phyloP scores from a whole-genome alignment of 192 early-diverging fungal species.

The Linnemannia schmuckeri region DNA sequence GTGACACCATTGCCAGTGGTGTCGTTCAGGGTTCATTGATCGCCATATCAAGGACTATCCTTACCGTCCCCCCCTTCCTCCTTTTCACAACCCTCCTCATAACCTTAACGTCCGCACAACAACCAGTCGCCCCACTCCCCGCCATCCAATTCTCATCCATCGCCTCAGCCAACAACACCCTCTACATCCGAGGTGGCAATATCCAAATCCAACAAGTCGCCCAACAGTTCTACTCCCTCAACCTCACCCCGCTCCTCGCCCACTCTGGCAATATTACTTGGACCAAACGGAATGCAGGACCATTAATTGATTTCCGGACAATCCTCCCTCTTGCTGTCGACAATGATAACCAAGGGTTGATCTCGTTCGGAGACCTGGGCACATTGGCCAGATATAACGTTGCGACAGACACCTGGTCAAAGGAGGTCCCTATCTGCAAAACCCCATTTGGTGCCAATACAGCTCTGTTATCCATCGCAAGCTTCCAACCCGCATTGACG shows the following conservation, averaged over 20 bases:
- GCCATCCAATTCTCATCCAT: not conserved
- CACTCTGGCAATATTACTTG: not conserved
- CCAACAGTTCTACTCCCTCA: not conserved
- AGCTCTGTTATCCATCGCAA: no score
- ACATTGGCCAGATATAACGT: no score
- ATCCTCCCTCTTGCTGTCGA: no score
- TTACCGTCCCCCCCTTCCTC: not conserved
- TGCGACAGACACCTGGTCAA: no score
- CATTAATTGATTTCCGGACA: no score
- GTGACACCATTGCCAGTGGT: no score
- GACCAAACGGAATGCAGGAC: not conserved
- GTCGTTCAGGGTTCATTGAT: no score
- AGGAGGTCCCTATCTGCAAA: no score
- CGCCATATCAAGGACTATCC: not conserved
- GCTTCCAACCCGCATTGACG: no score
- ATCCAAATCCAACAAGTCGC: not conserved
- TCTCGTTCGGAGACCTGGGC: no score
- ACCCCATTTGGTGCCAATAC: no score
- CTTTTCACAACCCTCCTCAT: not conserved
- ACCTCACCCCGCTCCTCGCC: not conserved
- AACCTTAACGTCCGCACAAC: not conserved
- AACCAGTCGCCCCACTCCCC: not conserved
- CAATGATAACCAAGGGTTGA: no score
- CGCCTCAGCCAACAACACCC: not conserved
- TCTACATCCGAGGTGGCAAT: not conserved